These are phyloP conservation scores for Ruellia speciosa DNA, from an alignment of 305 asterid genomes.

Conservation along the genomic window DNA sequence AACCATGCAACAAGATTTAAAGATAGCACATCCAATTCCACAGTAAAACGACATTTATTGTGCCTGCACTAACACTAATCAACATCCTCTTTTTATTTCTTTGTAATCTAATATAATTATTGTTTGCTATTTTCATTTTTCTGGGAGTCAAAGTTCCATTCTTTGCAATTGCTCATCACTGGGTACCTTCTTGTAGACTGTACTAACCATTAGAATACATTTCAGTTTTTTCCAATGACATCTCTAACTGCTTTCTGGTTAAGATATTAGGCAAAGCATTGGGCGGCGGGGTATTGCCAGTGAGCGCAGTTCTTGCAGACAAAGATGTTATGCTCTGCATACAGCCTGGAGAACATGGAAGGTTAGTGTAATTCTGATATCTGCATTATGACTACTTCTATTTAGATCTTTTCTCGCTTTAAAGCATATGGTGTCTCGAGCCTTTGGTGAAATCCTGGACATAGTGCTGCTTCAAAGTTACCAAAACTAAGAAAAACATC, in stretches of 20 bases:
- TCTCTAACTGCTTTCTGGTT: slow-evolving; percentile 17
- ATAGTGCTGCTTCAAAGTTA: no score
- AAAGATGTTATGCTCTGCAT: slow-evolving; percentile 93
- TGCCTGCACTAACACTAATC: no score
- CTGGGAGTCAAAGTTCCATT: not conserved
- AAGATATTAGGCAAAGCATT: slow-evolving; percentile 95
- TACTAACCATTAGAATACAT: slow-evolving; percentile 8
- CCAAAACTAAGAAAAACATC: no score
- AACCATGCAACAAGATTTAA: no score
- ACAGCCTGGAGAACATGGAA: slow-evolving; percentile 98
- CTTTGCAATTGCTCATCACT: not conserved
- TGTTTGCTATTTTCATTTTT: not conserved
- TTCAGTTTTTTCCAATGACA: slow-evolving; percentile 4
- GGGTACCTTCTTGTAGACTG: not conserved
- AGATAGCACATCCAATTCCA: no score
- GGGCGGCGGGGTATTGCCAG: slow-evolving; percentile 97
- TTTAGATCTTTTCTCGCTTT: not conserved
- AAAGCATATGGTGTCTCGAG: no score
- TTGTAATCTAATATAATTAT: no score
- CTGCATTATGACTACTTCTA: not conserved
- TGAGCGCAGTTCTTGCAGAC: slow-evolving; percentile 91
- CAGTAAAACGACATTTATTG: no score
- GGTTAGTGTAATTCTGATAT: slow-evolving; percentile 32
- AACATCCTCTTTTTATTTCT: no score
- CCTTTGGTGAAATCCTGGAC: no score